phyloP scores from a whole-genome alignment of 1,139 yeast genomes.

The Geotrichum cucujoidarum region DNA sequence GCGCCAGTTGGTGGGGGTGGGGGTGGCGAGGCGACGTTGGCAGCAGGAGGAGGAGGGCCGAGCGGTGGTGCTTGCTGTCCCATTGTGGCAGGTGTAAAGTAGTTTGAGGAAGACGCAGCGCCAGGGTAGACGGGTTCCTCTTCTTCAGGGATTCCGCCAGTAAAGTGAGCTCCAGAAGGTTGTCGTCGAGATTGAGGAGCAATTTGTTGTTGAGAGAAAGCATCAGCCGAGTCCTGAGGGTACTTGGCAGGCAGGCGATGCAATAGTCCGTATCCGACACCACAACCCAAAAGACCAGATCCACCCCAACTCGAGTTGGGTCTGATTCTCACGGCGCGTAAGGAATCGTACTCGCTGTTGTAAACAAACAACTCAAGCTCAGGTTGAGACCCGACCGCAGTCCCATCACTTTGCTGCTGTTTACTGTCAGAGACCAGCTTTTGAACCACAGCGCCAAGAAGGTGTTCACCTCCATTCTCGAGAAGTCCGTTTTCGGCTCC shows the following conservation, averaged over 20 bases:
- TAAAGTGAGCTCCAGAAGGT: neutral
- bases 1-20: slow-evolving; percentile 1
- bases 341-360: slow-evolving; percentile 78
- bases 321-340: slow-evolving; percentile 78
- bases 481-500: slow-evolving; percentile 84
- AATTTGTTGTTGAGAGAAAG: slow-evolving; percentile 2
- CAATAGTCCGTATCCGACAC: slow-evolving; percentile 86
- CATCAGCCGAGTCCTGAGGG: slow-evolving; percentile 5
- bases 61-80: slow-evolving; percentile 15
- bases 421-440: slow-evolving; percentile 26
- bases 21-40: neutral
- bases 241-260: slow-evolving; percentile 72
- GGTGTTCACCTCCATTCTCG: slow-evolving; percentile 83
- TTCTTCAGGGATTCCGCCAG: slow-evolving; percentile 2
- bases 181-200: neutral
- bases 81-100: slow-evolving; percentile 14
- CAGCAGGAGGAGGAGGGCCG: slow-evolving; percentile 14
- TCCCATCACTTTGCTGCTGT: slow-evolving; percentile 19
- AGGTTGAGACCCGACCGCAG: slow-evolving; percentile 22
- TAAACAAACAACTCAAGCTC: slow-evolving; percentile 64
- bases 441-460: slow-evolving; percentile 61
- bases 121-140: neutral
- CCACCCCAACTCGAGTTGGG: slow-evolving; percentile 61
- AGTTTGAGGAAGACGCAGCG: neutral
- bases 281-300: slow-evolving; percentile 82